Conservation (phyloP, 768 basidiomycete species). For the Boletus sensibilis region DNA sequence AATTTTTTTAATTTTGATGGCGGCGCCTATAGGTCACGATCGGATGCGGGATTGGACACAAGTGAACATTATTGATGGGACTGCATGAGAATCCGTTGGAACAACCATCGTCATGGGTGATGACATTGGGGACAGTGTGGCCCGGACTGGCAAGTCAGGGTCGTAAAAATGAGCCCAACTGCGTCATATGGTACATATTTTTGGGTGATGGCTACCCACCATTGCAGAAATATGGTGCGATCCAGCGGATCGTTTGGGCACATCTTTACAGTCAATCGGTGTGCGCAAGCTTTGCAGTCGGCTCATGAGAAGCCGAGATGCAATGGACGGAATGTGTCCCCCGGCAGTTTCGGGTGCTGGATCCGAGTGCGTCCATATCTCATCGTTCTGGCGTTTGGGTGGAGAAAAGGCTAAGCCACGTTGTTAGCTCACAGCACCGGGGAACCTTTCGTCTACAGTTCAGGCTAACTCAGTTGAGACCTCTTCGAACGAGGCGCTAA, state of each 20-base stretch:
- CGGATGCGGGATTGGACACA: background rate
- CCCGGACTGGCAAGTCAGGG: background rate
- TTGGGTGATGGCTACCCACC: background rate
- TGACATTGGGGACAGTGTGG: background rate
- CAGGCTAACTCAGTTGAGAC: background rate
- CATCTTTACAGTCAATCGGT: background rate
- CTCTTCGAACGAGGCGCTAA: background rate
- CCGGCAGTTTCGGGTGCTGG: background rate
- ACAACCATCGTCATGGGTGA: background rate
- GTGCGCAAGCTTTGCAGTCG: background rate
- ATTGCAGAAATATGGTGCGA: background rate
- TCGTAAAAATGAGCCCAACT: background rate
- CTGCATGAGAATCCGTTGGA: background rate
- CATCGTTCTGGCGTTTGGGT: background rate
- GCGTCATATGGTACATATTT: background rate
- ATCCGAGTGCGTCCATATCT: background rate
- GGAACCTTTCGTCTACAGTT: background rate
- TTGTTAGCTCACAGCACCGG: conserved; percentile 8
- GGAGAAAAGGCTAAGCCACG: conserved; percentile 27
- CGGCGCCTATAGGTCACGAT: background rate
- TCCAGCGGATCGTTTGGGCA: background rate
- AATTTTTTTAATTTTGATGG: conserved; percentile 16
- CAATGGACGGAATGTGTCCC: background rate
- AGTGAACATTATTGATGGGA: conserved; percentile 9
- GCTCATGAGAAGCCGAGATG: background rate